Percentiles rank a stretch among this genome's conserved stretches.
Conservation (phyloP, 108 stramenopile species). For the Bacterosira constricta region DNA sequence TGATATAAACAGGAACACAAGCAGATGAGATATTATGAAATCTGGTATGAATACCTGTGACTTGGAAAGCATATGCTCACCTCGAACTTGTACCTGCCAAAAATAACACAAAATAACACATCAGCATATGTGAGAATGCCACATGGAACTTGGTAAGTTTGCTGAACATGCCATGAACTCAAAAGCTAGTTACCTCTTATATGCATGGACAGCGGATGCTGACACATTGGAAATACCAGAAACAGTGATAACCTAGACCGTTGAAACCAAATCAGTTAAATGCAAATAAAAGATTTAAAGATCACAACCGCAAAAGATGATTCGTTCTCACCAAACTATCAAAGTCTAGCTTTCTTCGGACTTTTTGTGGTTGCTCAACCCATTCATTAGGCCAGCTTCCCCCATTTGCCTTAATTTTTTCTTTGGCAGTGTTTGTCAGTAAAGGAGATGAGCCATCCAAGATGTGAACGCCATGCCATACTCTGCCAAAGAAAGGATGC, state of each 20-base stretch:
- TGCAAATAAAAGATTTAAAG: not conserved
- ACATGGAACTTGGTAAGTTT: too few relatives aligned
- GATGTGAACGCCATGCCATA: slow-evolving; percentile 44
- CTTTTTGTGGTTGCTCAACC: slow-evolving; percentile 26
- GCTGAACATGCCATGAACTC: too few relatives aligned
- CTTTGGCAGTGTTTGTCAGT: slow-evolving; percentile 26
- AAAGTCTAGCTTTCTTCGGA: slow-evolving; percentile 27
- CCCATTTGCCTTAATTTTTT: slow-evolving; percentile 8
- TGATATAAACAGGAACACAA: too few relatives aligned
- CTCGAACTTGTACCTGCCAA: too few relatives aligned
- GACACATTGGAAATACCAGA: slow-evolving; percentile 30
- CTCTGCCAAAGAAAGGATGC: slow-evolving; percentile 43
- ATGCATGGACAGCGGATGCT: slow-evolving; percentile 16
- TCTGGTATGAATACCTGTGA: too few relatives aligned
- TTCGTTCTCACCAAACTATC: slow-evolving; percentile 20
- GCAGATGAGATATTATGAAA: too few relatives aligned
- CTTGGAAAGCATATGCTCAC: too few relatives aligned
- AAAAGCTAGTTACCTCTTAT: slow-evolving; percentile 16
- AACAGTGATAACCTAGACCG: slow-evolving; percentile 5
- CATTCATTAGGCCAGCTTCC: slow-evolving; percentile 37
- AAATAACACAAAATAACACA: too few relatives aligned
- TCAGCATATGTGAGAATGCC: too few relatives aligned
- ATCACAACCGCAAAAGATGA: too few relatives aligned
- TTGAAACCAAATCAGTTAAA: not conserved
- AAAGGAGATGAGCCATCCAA: slow-evolving; percentile 33